A percentile compares a stretch with the other conserved stretches of the same genome.
Evolutionary conservation across 2,329 filamentous ascomycete genomes (phyloP).

Genomic region (Ceratocystis harringtonii): DNA sequence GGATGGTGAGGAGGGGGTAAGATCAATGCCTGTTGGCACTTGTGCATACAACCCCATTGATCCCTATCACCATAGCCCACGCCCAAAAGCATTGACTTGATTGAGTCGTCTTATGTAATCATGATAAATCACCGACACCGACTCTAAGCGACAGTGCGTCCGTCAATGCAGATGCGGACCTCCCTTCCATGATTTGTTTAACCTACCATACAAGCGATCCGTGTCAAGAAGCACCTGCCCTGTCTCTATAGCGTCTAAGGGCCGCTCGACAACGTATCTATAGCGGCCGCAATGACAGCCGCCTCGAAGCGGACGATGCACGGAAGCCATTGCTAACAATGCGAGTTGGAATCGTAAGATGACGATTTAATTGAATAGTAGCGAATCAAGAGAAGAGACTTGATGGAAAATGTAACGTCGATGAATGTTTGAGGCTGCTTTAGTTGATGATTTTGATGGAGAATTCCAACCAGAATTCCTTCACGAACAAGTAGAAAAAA

Average conservation of each 20-base stretch:
- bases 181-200: not conserved
- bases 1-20: not conserved
- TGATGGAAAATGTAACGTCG: not conserved
- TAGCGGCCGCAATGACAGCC: slow-evolving; percentile 78
- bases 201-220: slow-evolving; percentile 55
- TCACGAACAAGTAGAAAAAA: not conserved
- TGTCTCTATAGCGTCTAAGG: slow-evolving; percentile 38
- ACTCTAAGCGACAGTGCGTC: too few relatives aligned
- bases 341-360: not conserved
- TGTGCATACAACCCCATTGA: not conserved
- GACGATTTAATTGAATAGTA: too few relatives aligned
- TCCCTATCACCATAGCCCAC: not conserved
- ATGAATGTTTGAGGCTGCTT: not conserved
- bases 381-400: not conserved
- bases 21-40: not conserved
- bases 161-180: not conserved
- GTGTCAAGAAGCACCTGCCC: slow-evolving; percentile 64
- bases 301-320: slow-evolving; percentile 33
- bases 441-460: not conserved
- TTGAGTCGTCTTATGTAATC: not conserved
- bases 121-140: not conserved
- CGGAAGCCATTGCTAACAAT: not conserved
- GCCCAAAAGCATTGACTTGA: not conserved
- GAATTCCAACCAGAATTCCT: not conserved
- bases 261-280: slow-evolving; percentile 60